Conservation (phyloP, 2,329 filamentous ascomycete genomes). For the Pleomassaria siparia region DNA sequence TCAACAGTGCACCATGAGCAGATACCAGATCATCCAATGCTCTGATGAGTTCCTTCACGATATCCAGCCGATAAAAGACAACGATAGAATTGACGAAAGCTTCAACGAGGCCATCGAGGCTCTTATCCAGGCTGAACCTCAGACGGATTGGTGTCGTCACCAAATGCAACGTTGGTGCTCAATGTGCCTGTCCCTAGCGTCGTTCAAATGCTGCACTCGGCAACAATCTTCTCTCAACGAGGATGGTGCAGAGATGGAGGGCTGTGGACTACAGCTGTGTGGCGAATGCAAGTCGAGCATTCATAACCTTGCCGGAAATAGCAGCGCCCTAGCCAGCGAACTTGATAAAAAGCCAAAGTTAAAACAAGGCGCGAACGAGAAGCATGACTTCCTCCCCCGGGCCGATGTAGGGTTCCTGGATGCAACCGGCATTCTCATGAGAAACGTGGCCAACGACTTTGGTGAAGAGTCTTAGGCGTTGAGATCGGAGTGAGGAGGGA, state of each 20-base stretch:
- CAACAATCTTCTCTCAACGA: conserved; percentile 6
- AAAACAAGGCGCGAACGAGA: conserved; percentile 11
- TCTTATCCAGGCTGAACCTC: conserved; percentile 13
- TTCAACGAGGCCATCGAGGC: conserved; percentile 12
- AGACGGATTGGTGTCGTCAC: conserved; percentile 9
- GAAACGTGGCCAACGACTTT: conserved; percentile 5
- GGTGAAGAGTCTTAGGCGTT: too few relatives aligned
- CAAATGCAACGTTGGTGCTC: conserved; percentile 33
- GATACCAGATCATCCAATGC: conserved; percentile 28
- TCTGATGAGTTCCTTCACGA: conserved; percentile 21
- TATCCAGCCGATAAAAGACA: conserved; percentile 6
- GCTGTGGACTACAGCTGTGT: conserved; percentile 34
- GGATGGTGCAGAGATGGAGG: conserved; percentile 9
- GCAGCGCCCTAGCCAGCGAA: conserved; percentile 13
- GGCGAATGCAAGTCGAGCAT: conserved; percentile 16
- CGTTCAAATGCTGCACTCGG: conserved; percentile 13
- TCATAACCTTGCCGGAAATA: conserved; percentile 10
- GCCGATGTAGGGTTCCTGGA: conserved; percentile 34
- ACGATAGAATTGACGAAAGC: conserved; percentile 2
- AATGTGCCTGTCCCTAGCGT: conserved; percentile 30
- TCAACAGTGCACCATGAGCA: conserved; percentile 15
- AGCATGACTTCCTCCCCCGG: not conserved
- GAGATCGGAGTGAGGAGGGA: too few relatives aligned
- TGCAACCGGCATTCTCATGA: conserved; percentile 23
- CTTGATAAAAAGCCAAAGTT: conserved; percentile 22